Evolutionary conservation across 352 stramenopile species (phyloP).

Genomic region (Globisporangium lucens): DNA sequence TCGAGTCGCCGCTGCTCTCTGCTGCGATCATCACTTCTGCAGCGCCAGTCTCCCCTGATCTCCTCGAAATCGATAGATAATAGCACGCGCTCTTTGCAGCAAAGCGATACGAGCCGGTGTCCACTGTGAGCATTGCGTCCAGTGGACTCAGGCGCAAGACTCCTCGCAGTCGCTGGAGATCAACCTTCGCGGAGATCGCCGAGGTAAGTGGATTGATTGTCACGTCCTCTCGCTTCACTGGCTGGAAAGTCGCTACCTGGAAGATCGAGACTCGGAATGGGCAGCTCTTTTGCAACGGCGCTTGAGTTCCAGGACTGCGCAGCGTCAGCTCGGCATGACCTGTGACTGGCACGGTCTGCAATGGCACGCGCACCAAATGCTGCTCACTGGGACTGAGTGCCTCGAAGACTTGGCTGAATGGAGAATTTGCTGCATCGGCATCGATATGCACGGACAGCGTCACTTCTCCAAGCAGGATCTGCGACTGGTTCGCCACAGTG

Average conservation of each 20-base stretch:
- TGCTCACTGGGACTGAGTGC: slow-evolving; percentile 21
- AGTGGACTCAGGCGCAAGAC: slow-evolving; percentile 53
- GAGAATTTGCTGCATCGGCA: not conserved
- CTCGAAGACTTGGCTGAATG: slow-evolving; percentile 17
- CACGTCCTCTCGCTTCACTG: slow-evolving; percentile 22
- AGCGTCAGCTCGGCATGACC: slow-evolving; percentile 39
- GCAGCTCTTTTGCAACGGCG: slow-evolving; percentile 46
- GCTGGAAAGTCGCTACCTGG: slow-evolving; percentile 32
- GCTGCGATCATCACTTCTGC: slow-evolving; percentile 5
- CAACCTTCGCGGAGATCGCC: slow-evolving; percentile 27
- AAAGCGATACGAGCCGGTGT: slow-evolving; percentile 51
- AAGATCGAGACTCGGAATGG: slow-evolving; percentile 46
- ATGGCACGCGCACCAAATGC: slow-evolving; percentile 29
- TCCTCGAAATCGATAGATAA: slow-evolving; percentile 30
- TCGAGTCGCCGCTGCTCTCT: not conserved
- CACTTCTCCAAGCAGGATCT: slow-evolving; percentile 44
- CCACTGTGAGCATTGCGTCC: slow-evolving; percentile 43
- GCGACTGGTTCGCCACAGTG: slow-evolving; percentile 48
- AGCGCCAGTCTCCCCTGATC: not conserved
- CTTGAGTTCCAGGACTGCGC: slow-evolving; percentile 57
- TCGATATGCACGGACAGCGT: slow-evolving; percentile 23
- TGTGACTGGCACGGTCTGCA: slow-evolving; percentile 20
- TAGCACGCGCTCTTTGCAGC: slow-evolving; percentile 24
- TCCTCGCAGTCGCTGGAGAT: slow-evolving; percentile 39
- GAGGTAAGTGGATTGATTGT: slow-evolving; percentile 13